These are phyloP conservation scores for Suillus americanus DNA, from an alignment of 768 basidiomycete species.

Conservation along the genomic window DNA sequence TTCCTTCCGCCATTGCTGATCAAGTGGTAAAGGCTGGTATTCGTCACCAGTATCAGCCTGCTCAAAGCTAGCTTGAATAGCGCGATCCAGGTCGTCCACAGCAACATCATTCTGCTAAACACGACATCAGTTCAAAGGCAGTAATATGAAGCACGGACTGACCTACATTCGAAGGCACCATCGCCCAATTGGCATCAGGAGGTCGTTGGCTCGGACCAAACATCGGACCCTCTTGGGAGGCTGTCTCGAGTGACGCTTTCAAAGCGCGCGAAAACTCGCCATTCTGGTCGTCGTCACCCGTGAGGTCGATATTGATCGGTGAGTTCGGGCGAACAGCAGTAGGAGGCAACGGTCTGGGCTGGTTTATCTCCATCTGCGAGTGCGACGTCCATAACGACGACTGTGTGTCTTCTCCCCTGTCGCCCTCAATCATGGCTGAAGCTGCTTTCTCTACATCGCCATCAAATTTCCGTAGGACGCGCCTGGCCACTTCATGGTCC, in stretches of 20 bases:
- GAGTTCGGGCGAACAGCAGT: constrained; percentile 25
- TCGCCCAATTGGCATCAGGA: constrained; percentile 65
- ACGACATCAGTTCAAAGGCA: constrained; percentile 14
- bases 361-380: constrained; percentile 15
- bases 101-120: constrained; percentile 36
- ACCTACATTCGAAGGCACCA: constrained; percentile 67
- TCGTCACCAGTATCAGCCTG: constrained; percentile 47
- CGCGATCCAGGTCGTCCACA: constrained; percentile 53
- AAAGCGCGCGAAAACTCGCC: constrained; percentile 50
- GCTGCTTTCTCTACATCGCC: constrained; percentile 59
- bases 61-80: constrained; percentile 69
- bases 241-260: constrained; percentile 49
- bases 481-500: constrained; percentile 47
- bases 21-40: constrained; percentile 50
- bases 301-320: constrained; percentile 55
- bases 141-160: neutral
- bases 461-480: constrained; percentile 59
- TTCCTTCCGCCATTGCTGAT: constrained; percentile 53
- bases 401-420: constrained; percentile 37
- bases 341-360: constrained; percentile 7
- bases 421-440: constrained; percentile 53
- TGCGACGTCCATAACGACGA: constrained; percentile 11
- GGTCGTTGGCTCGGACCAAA: constrained; percentile 64
- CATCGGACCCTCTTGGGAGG: constrained; percentile 29
- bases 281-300: constrained; percentile 52